Conservation (phyloP, 805 yeast genomes). For the Candida andamanensis region DNA sequence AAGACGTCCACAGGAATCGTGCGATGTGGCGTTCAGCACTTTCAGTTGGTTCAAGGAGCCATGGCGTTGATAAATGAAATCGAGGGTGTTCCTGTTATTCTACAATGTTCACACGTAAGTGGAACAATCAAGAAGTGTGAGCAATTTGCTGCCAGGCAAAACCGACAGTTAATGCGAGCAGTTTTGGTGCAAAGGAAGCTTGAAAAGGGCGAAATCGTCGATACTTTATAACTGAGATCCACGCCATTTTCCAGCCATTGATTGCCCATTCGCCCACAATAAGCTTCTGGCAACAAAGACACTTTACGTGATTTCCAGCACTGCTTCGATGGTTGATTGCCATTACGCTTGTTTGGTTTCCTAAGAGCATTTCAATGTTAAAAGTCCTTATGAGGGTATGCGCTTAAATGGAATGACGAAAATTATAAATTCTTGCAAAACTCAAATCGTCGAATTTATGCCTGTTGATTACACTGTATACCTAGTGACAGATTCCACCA, state of each 20-base stretch:
- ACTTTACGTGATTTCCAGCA: too few relatives aligned
- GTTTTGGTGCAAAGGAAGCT: slow-evolving; percentile 3
- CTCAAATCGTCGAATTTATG: too few relatives aligned
- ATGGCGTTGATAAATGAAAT: slow-evolving; percentile 50
- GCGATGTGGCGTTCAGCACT: slow-evolving; percentile 65
- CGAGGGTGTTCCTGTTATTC: slow-evolving; percentile 44
- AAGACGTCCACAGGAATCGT: slow-evolving; percentile 81
- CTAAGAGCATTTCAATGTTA: too few relatives aligned
- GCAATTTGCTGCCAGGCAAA: slow-evolving; percentile 50
- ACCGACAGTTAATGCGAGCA: slow-evolving; percentile 32
- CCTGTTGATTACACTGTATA: slow-evolving; percentile 56
- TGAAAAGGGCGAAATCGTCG: slow-evolving; percentile 3
- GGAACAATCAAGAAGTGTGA: slow-evolving; percentile 89
- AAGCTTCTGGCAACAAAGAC: too few relatives aligned
- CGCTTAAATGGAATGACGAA: slow-evolving; percentile 5
- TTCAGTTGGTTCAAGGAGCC: slow-evolving; percentile 61
- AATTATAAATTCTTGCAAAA: too few relatives aligned
- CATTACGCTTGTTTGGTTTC: too few relatives aligned
- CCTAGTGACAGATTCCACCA: slow-evolving; percentile 73
- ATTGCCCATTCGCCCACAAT: too few relatives aligned
- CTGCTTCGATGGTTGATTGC: too few relatives aligned
- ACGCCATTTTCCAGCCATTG: too few relatives aligned
- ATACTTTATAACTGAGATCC: too few relatives aligned
- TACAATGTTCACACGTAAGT: slow-evolving; percentile 65
- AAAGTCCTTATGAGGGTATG: slow-evolving; percentile 8